A percentile compares a stretch with the other conserved stretches of the same genome.
These are phyloP conservation scores for Eutypa lata DNA, from an alignment of 2,329 filamentous ascomycete genomes.

Conservation along the genomic window DNA sequence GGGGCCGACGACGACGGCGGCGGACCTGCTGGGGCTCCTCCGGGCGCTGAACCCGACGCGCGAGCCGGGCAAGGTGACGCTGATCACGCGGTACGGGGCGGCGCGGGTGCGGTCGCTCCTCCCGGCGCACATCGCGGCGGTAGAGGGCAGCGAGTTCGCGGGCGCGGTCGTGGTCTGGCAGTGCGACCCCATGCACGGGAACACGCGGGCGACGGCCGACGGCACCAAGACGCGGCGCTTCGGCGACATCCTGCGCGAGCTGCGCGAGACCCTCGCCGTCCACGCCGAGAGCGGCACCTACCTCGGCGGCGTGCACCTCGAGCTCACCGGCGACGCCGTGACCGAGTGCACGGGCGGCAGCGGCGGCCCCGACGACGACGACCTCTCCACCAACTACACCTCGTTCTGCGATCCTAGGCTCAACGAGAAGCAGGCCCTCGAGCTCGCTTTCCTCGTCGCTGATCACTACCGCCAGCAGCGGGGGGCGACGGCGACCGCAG, in stretches of 20 bases:
- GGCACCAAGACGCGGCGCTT: conserved; percentile 94
- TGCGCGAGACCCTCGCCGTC: conserved; percentile 77
- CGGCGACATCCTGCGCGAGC: conserved; percentile 82
- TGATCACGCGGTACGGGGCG: conserved; percentile 94
- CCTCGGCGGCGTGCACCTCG: conserved; percentile 90
- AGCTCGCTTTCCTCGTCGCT: conserved; percentile 90
- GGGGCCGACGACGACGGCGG: conserved; percentile 75
- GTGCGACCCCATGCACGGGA: conserved; percentile 98
- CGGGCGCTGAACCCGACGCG: conserved; percentile 78
- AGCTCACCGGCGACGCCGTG: conserved; percentile 92
- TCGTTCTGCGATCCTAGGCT: conserved; percentile 93
- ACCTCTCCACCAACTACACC: conserved; percentile 86
- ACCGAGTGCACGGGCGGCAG: conserved; percentile 94
- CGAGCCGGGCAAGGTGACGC: conserved; percentile 88
- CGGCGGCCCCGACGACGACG: conserved; percentile 81
- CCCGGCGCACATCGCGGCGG: conserved; percentile 81
- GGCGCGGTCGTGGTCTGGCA: conserved; percentile 86
- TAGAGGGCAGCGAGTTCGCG: conserved; percentile 71
- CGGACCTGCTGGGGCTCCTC: conserved; percentile 76
- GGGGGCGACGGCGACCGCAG: conserved; percentile 1
- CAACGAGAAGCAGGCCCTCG: conserved; percentile 96
- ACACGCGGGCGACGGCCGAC: conserved; percentile 63
- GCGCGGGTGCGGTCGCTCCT: conserved; percentile 72
- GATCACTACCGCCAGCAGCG: conserved; percentile 62
- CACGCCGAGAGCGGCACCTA: conserved; percentile 82